A percentile compares a stretch with the other conserved stretches of the same genome.
phyloP scores from a whole-genome alignment of 2,329 filamentous ascomycete species.

The Cryphonectria naterciae region DNA sequence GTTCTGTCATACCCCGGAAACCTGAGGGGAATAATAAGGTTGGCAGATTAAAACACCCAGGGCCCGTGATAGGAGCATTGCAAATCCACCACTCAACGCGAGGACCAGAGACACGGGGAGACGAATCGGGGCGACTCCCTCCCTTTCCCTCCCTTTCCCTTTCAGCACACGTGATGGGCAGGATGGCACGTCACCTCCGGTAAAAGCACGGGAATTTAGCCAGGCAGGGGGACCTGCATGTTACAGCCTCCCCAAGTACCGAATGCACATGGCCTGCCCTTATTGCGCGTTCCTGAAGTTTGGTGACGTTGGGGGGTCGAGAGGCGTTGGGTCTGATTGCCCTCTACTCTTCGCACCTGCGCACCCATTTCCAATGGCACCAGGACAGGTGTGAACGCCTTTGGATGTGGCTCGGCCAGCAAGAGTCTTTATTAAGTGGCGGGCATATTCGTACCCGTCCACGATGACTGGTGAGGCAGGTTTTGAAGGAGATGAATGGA shows the following conservation, averaged over 20 bases:
- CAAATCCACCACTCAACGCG: constrained; percentile 14
- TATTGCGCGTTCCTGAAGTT: neutral
- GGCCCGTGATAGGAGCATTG: neutral
- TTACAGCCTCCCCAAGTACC: neutral
- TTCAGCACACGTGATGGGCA: neutral
- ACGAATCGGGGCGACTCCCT: neutral
- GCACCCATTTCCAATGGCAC: neutral
- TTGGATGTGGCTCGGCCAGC: neutral
- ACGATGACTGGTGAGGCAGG: neutral
- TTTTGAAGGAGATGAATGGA: no score
- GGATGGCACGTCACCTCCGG: neutral
- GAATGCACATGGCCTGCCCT: neutral
- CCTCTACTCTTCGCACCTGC: neutral
- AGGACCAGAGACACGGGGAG: neutral
- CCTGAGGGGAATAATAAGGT: neutral
- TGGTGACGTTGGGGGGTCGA: neutral
- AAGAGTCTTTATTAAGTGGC: no score
- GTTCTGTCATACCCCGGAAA: neutral
- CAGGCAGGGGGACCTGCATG: neutral
- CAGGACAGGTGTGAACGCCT: neutral
- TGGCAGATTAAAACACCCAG: neutral
- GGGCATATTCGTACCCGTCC: neutral
- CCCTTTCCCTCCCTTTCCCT: neutral
- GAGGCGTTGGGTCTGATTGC: neutral
- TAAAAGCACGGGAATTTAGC: neutral